Conservation (phyloP, 805 yeast species). For the Grigorovia yakushimaensis region DNA sequence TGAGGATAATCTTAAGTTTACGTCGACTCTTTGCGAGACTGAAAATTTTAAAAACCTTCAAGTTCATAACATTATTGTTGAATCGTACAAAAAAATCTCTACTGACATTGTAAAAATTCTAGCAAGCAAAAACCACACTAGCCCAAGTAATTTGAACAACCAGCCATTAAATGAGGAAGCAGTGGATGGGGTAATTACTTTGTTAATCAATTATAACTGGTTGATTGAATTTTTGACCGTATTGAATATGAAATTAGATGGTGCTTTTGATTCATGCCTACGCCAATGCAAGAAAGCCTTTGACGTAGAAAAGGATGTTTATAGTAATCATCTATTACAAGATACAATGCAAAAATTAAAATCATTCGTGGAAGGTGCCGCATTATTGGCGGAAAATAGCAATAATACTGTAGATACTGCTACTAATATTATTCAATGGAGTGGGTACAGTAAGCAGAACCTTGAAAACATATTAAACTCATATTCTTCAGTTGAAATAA, state of each 20-base stretch:
- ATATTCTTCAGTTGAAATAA: constrained; percentile 51
- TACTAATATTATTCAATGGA: constrained; percentile 46
- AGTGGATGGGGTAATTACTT: constrained; percentile 35
- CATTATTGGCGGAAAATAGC: constrained; percentile 31
- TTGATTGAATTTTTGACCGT: constrained; percentile 33
- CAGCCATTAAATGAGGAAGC: constrained; percentile 7
- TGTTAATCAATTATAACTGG: constrained; percentile 47
- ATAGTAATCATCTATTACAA: constrained; percentile 38
- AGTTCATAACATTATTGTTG: constrained; percentile 1
- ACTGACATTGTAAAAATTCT: constrained; percentile 1
- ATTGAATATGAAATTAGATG: constrained; percentile 11
- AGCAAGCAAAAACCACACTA: background rate
- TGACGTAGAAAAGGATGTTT: constrained; percentile 30
- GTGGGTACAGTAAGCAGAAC: constrained; percentile 52
- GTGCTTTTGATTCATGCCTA: constrained; percentile 14
- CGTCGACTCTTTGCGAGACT: constrained; percentile 1
- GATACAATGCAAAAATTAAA: constrained; percentile 58
- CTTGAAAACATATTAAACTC: constrained; percentile 47
- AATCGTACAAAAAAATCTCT: constrained; percentile 2
- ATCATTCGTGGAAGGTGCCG: constrained; percentile 56
- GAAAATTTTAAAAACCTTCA: constrained; percentile 2
- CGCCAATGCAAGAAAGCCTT: constrained; percentile 21
- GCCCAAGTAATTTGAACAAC: background rate
- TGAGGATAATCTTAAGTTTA: constrained; percentile 28
- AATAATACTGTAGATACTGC: constrained; percentile 16